Base-by-base conservation (phyloP, 1,139 yeast genomes). In the Meyerozyma elateridarum region DNA sequence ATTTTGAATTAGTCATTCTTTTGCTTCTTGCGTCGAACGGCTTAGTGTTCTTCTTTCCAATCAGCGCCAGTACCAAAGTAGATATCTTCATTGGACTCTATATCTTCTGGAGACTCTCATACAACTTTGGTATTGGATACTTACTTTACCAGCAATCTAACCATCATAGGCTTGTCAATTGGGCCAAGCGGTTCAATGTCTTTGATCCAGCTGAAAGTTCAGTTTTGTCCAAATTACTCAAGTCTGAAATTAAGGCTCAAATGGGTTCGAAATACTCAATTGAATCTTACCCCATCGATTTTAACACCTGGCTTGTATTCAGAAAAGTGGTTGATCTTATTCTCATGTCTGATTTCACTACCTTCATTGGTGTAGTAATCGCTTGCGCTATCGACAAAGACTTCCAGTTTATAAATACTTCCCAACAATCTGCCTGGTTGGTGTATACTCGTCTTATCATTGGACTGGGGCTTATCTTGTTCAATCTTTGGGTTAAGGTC, bases 401-500 rank as follows among this genome's bases (percentile, higher is more conserved):
- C 35, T 48, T 57, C 40, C 80, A 76, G 43, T 68, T 66, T 34
- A 42, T 64, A 22, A 52, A 52, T 25, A 39, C 45, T 14, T 31
- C 38, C 7, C 48, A 45, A 22, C 70, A 73, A 28, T 46, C 64
- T 6, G 35, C 49, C 5, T 62, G 63, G 64, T 44, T 65, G 30
- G 57, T 65, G 20, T 51, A 47, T 35, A 37, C 61, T 2, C 59
- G 80, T 44, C 45, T 72, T 20, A 28, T 55, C 3, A 42, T 63
- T 17, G 84, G 85, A 8, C 37, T 58, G 0, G 35, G 55, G 6
- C 67, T 85, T 44, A 73, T 84, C 37, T 44, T 80, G 29, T 85
- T 85, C 63, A 85, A 85, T 51, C 65, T 82, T 27, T 85, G 94
- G 93, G 95, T 85, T 32, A 85, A 85, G 53, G 64, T 85, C 11